Conservation (phyloP, 2,329 filamentous ascomycete genomes). For the Beauveria varroae region DNA sequence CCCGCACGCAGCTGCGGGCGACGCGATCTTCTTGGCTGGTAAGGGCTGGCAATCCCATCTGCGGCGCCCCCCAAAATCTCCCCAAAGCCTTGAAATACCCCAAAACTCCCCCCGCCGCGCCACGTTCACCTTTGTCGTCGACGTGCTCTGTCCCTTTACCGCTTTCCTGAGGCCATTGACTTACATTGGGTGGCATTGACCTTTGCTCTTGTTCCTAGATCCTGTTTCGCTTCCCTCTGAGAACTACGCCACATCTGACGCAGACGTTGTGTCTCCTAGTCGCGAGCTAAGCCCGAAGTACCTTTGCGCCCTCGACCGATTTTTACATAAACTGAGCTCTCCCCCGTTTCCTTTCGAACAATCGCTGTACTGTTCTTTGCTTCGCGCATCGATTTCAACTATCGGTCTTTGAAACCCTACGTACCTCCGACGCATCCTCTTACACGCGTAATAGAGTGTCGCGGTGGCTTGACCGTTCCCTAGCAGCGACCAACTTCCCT, state of each 20-base stretch:
- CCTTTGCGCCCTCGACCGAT: background rate
- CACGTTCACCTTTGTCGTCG: background rate
- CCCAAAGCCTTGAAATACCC: slow-evolving; percentile 5
- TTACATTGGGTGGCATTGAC: background rate
- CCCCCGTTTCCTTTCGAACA: background rate
- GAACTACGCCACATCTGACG: background rate
- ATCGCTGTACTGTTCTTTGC: background rate
- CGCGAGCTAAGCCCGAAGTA: background rate
- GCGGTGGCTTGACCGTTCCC: background rate
- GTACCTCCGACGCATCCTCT: background rate
- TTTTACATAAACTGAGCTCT: background rate
- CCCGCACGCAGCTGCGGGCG: background rate
- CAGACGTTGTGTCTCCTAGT: background rate
- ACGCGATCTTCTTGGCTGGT: background rate
- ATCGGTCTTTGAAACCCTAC: no score
- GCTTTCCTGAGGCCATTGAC: background rate
- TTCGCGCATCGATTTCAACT: background rate
- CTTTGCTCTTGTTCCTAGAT: background rate
- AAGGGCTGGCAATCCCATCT: background rate
- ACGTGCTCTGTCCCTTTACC: background rate
- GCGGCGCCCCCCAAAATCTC: background rate
- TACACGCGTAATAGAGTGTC: background rate
- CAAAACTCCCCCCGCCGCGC: background rate
- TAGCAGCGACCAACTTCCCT: background rate
- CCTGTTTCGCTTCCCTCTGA: background rate